These are phyloP conservation scores for Cercophora samala DNA, from an alignment of 495 filamentous ascomycete species.

Conservation along the genomic window DNA sequence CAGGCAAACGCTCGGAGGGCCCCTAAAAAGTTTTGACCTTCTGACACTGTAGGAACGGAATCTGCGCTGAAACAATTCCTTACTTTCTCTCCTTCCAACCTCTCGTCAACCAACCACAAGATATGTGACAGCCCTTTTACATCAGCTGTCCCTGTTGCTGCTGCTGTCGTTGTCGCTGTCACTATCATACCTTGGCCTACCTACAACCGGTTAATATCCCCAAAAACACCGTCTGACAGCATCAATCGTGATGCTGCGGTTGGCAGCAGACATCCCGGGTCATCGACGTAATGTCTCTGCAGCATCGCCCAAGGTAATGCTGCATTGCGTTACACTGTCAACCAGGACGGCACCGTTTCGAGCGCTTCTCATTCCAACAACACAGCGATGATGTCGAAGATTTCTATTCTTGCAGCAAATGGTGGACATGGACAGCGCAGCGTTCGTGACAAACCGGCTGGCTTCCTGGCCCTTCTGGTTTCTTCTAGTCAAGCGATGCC, in stretches of 20 bases:
- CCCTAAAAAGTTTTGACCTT: not conserved
- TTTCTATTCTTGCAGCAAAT: not conserved
- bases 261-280: too few relatives aligned
- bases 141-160: too few relatives aligned
- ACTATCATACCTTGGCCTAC: too few relatives aligned
- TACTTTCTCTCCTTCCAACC: not conserved
- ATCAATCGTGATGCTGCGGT: not conserved
- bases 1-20: not conserved
- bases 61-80: too few relatives aligned
- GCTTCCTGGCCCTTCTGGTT: not conserved
- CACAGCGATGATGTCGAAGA: not conserved
- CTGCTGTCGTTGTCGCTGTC: too few relatives aligned
- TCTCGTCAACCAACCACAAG: not conserved
- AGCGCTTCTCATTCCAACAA: not conserved
- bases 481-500: not conserved
- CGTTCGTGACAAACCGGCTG: not conserved
- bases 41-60: not conserved
- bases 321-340: not conserved
- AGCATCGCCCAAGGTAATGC: not conserved
- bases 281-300: too few relatives aligned
- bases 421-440: not conserved
- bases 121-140: not conserved
- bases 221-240: not conserved
- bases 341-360: not conserved
- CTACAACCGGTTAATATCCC: not conserved